Conservation (phyloP, 2,329 filamentous ascomycete genomes). For the Talaromyces pinophilus region DNA sequence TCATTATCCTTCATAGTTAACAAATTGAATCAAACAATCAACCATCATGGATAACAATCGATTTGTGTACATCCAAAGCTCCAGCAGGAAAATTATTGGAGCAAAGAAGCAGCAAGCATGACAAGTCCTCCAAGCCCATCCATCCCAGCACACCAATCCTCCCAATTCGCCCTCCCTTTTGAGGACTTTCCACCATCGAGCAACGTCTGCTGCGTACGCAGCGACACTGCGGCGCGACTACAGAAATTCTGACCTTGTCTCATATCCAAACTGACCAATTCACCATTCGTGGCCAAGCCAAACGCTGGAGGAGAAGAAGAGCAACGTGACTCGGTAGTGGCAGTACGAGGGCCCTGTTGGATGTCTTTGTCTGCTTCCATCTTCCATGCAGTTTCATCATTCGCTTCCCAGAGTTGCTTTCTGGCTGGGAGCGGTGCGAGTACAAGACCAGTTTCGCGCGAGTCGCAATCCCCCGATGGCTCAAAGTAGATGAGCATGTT, state of each 20-base stretch:
- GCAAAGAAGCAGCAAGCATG: conserved; percentile 48
- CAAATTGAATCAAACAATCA: not conserved
- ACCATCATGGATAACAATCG: not conserved
- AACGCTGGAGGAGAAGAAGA: not conserved
- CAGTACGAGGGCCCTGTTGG: conserved; percentile 20
- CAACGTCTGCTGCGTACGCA: not conserved
- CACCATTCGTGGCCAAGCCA: conserved; percentile 13
- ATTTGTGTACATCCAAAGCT: not conserved
- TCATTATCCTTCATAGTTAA: not conserved
- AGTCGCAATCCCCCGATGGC: conserved; percentile 41
- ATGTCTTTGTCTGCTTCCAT: conserved; percentile 32
- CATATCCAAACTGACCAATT: conserved; percentile 11
- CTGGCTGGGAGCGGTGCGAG: conserved; percentile 48
- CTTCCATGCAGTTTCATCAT: conserved; percentile 39
- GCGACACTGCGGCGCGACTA: not conserved
- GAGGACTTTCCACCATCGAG: conserved; percentile 18
- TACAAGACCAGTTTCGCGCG: conserved; percentile 36
- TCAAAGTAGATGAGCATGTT: conserved; percentile 49
- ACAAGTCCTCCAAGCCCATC: conserved; percentile 50
- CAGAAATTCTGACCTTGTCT: not conserved
- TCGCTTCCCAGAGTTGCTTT: conserved; percentile 50
- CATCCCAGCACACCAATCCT: conserved; percentile 51
- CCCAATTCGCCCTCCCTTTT: conserved; percentile 39
- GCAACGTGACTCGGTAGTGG: not conserved
- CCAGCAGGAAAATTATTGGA: conserved; percentile 7